These are phyloP conservation scores for Saksenaea vasiformis DNA, from an alignment of 371 early-diverging fungal genomes.

Conservation along the genomic window DNA sequence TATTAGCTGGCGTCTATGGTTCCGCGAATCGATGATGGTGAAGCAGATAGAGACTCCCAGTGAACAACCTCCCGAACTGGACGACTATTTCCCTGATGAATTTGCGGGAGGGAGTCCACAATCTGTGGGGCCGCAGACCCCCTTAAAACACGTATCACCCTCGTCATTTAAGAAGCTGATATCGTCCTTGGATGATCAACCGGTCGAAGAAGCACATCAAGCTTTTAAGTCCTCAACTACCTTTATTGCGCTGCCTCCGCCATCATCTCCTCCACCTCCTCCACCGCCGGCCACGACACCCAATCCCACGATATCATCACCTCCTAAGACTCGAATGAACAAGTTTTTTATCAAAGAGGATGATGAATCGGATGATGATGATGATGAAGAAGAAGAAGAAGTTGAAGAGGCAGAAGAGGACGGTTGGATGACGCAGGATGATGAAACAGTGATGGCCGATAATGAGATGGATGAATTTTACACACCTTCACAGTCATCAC, in stretches of 20 bases:
- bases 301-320: slow-evolving; percentile 3
- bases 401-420: slow-evolving; percentile 15
- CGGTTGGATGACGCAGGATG: slow-evolving; percentile 11
- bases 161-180: slow-evolving; percentile 39
- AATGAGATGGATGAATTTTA: not conserved
- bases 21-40: slow-evolving; percentile 15
- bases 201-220: not conserved
- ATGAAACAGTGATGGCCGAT: slow-evolving; percentile 19
- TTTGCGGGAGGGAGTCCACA: slow-evolving; percentile 8
- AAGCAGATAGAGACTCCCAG: slow-evolving; percentile 10
- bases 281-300: not conserved
- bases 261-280: not conserved
- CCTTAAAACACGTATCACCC: slow-evolving; percentile 32
- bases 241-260: not conserved
- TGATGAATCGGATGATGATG: slow-evolving; percentile 21
- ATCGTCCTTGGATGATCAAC: slow-evolving; percentile 21
- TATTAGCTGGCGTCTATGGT: slow-evolving; percentile 47
- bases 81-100: slow-evolving; percentile 6
- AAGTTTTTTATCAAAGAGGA: slow-evolving; percentile 28
- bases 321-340: slow-evolving; percentile 8
- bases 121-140: slow-evolving; percentile 13
- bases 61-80: not conserved
- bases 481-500: slow-evolving; percentile 3
- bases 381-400: slow-evolving; percentile 9
- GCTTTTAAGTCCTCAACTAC: not conserved